Evolutionary conservation across 2,329 filamentous ascomycete species (phyloP), one percentile per base, ranked within the genome.

Genomic region (Fusarium secorum): DNA sequence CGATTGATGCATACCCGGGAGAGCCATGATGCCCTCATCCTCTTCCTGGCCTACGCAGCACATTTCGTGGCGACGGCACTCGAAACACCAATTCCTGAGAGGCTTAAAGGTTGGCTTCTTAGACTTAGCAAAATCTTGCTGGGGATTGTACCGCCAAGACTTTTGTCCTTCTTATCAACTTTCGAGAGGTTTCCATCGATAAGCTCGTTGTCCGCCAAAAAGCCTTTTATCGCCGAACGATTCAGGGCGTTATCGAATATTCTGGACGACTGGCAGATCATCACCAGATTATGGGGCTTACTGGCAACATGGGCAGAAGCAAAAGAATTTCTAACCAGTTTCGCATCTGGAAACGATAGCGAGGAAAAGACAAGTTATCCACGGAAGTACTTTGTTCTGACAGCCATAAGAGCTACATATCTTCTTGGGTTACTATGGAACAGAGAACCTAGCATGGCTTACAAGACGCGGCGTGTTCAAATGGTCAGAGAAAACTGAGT

Each of bases 221-320:
- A 17, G 5, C 10, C 28, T 3, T 14, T 24, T 2, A 14, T 68
- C 24, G 57, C 66, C 4, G 53, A 70, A 17, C 42, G 70, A 11
- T 9, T 60, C 1, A 57, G 62, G 14, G 66, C 70, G 1, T 11
- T 72, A 3, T 49, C 67, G 2, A 18, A 67, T 39, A 49, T 72
- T 17, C 13, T 72, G n/a, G 70, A 73, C n/a, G 70, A 73, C 10
- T 72, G 70, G 70, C 70, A 72, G 5, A 67, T 66, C 3, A 60
- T 72, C 4, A 73, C 62, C 14, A 45, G 70, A 9, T 15, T 72
- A 17, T 72, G 70, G 70, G 70, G 70, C 1, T 11, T 70, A 4
- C 4, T 72, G 7, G 48, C 45, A 1, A 49, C 57, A 11, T 72
- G 70, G 70, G 26, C 46, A 4, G 54, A 64, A 2, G 52, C 57